Evolutionary conservation across 2,329 filamentous ascomycete genomes (phyloP), one percentile per base, ranked within the genome.

Genomic region (Neodidymelliopsis sp.): DNA sequence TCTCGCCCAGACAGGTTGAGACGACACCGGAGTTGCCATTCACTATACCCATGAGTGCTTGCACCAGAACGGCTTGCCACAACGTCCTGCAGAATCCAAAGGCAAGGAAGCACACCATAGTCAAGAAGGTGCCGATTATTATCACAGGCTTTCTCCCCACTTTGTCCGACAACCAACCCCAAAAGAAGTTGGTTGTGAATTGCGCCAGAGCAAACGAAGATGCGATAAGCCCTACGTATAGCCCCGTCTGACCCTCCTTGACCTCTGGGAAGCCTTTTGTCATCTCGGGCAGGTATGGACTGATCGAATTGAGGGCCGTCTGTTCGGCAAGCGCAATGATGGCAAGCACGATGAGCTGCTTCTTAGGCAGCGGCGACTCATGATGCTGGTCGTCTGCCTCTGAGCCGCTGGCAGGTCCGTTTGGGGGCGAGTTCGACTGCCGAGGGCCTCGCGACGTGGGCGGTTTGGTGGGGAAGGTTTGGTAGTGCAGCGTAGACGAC

Each of bases 21-120:
- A 99, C 91, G 10, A 97, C 87, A 4, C 91, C 93, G 22, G 94
- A 91, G 65, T 99, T 99, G 41, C 94, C 94, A 71, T 97, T 99
- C 40, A 96, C 84, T 42, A 96, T 71, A 3, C 94, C 94, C 91
- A 97, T 97, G 56, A 92, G 77, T 2, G 88, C 84, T 69, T 99
- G 94, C 1, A 96, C 90, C 12, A 90, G 56, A 11, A 97, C 81
- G 2, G 95, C 86, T 71, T 97, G 92, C 84, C 86, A 90, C 53
- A 96, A 84, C 2, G 81, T 87, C 53, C 76, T 84, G 71, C 91
- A 95, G 65, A 97, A 91, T 3, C 93, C 94, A 71, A 99, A 99
- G 1, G 84, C 84, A 29, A 88, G 72, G 68, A 97, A 97, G 66
- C 90, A 96, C 10, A 80, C 77, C 57, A 90, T 87, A 18, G 96